These are phyloP conservation scores for Fusarium papillatum DNA, from an alignment of 2,329 filamentous ascomycete genomes.

Conservation along the genomic window DNA sequence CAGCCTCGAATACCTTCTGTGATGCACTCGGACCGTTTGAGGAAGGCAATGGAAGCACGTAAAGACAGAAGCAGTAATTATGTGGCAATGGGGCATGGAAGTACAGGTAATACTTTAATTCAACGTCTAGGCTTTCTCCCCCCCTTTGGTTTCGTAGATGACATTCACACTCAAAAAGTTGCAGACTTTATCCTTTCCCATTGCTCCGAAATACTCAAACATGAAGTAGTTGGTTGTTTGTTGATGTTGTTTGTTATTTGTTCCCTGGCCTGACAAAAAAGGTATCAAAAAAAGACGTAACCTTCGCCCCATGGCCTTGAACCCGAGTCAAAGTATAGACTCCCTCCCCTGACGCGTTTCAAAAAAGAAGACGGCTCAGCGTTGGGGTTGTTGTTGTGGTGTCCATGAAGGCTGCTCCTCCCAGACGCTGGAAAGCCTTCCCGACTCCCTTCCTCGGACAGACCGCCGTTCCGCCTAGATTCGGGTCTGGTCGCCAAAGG, in stretches of 20 bases:
- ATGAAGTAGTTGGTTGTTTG: slow-evolving; percentile 18
- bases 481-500: slow-evolving; percentile 54
- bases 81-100: slow-evolving; percentile 13
- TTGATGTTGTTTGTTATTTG: slow-evolving; percentile 3
- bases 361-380: slow-evolving; percentile 11
- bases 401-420: slow-evolving; percentile 31
- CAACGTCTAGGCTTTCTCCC: slow-evolving; percentile 33
- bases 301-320: slow-evolving; percentile 24
- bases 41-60: slow-evolving; percentile 12
- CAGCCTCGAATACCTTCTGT: background rate
- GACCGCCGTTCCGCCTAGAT: slow-evolving; percentile 43
- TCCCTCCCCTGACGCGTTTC: slow-evolving; percentile 18
- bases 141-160: slow-evolving; percentile 34
- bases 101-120: slow-evolving; percentile 40
- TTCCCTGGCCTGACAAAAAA: slow-evolving; percentile 38
- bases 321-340: slow-evolving; percentile 24
- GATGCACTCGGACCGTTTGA: background rate
- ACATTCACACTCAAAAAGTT: slow-evolving; percentile 35
- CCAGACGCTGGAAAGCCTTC: slow-evolving; percentile 33
- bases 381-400: background rate
- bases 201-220: slow-evolving; percentile 42
- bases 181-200: slow-evolving; percentile 42
- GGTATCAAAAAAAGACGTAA: slow-evolving; percentile 43
- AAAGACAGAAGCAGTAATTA: slow-evolving; percentile 2
- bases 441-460: slow-evolving; percentile 31